Conservation (phyloP, 1,139 yeast genomes). For the Diutina rugosa region DNA sequence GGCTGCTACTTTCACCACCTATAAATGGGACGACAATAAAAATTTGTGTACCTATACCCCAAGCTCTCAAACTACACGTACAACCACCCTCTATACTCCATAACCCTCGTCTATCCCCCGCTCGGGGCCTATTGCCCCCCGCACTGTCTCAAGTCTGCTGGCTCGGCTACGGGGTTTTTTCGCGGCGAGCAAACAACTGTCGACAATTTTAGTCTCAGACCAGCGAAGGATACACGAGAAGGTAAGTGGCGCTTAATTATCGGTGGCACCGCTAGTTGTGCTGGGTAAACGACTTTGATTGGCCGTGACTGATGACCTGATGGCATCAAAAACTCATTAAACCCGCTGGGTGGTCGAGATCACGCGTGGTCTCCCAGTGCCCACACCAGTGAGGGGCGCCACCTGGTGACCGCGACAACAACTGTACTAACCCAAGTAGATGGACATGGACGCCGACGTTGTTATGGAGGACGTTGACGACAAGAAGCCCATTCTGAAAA, state of each 20-base stretch:
- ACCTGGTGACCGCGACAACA: background rate
- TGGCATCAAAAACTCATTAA: too few species aligned
- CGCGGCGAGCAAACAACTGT: background rate
- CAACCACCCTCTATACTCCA: background rate
- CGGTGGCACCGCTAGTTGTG: background rate
- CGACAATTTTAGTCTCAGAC: background rate
- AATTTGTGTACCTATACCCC: too few species aligned
- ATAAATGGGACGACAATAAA: too few species aligned
- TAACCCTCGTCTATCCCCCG: background rate
- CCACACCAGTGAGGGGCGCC: background rate
- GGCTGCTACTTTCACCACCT: too few species aligned
- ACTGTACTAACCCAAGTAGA: slow-evolving; percentile 7
- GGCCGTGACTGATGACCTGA: too few species aligned
- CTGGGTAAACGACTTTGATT: too few species aligned
- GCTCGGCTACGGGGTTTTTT: background rate
- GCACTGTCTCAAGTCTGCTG: background rate
- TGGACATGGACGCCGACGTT: slow-evolving; percentile 60
- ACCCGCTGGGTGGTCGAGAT: background rate
- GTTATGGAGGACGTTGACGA: slow-evolving; percentile 62
- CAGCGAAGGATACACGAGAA: background rate
- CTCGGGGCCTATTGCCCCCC: background rate
- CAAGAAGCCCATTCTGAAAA: slow-evolving; percentile 9
- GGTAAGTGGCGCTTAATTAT: background rate
- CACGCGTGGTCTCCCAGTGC: too few species aligned
- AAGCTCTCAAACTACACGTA: too few species aligned